Base-by-base conservation (phyloP, 371 early-diverging fungal species). In the Mortierella sp. region DNA sequence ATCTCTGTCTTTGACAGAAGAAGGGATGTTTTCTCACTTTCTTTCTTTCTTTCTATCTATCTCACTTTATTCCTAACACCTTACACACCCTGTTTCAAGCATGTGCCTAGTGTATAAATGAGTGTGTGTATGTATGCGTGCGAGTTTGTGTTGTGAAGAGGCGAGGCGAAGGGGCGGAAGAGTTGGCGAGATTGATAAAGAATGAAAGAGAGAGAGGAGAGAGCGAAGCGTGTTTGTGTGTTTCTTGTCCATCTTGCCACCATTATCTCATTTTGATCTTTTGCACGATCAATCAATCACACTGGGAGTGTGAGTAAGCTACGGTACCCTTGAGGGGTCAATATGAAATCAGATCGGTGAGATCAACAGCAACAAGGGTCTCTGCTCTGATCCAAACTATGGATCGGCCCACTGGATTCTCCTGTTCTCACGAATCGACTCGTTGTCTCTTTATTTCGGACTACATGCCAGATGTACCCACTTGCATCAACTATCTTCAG, bases 281-380 rank as follows among this genome's bases (percentile, higher is more conserved):
- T 22, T 47, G 30, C n/a, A 54, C 54, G n/a, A 54, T 54, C 54
- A 54, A 54, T 26, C 54, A 54, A 20, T 54, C 43, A 43, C 43
- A 12, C 14, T 43, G 43, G 43, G 43, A 9, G 4, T n/a, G n/a
- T n/a, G n/a, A n/a, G n/a, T n/a, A n/a, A n/a, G n/a, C n/a, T n/a
- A n/a, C n/a, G n/a, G n/a, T n/a, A n/a, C n/a, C n/a, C n/a, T n/a
- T n/a, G n/a, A n/a, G n/a, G n/a, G n/a, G 10, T 39, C 39, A 39
- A 39, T 39, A 4, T 39, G 39, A 6, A 39, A 39, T 39, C 10
- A 39, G 39, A 39, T 39, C 39, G n/a, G n/a, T 39, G 39, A 39
- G 6, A 39, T 30, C 30, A 30, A 1, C 30, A 30, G 1, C 30
- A 30, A 4, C 30, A 30, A 30, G 30, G 30, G 30, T 30, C 30